Base-by-base conservation (phyloP, 2,329 filamentous ascomycete genomes). In the Cryphonectria naterciae region DNA sequence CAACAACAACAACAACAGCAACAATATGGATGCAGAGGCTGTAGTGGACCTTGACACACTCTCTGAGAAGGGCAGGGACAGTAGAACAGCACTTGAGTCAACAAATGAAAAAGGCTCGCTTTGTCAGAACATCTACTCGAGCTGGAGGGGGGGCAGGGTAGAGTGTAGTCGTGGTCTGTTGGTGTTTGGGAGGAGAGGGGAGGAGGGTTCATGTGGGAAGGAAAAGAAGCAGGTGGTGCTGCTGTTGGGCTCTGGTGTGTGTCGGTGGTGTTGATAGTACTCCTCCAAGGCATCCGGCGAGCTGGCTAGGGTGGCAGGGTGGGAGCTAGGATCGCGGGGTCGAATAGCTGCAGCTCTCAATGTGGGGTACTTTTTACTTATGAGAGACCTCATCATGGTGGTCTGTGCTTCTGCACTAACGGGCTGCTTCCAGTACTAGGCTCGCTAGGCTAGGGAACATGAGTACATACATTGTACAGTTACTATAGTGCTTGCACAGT, bases 281-380 rank as follows among this genome's bases (percentile, higher is more conserved):
- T 32, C 32, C 13, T 17, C 54, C 11, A 35, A 52, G 39, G 63
- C 39, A 65, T 2, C 28, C 11, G 37, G 19, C 43, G 43, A 22
- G 43, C 46, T 49, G 43, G 43, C 43, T 7, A 49, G 46, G 22
- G 46, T 46, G 41, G 62, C 62, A 39, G 25, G 43, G n/a, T 32
- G 19, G 64, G 43, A 66, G 61, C 61, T 64, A 39, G 61, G 22
- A 64, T 64, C 5, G 61, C 41, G 61, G 61, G 61, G 61, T 43
- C n/a, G 37, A 58, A 32, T 10, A 32, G 54, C 54, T 58, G 25
- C 25, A 58, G 54, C 54, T 28, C 13, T 17, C 54, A 32, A 19
- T 58, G 54, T 32, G 28, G 54, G 54, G 54, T 35, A 58, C 25
- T 28, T 19, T 19, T 10, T 28, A 28, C 8, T 32, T 32, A 52